Evolutionary conservation across 257 asterid genomes (phyloP).

Genomic region (Nicotiana otophora): DNA sequence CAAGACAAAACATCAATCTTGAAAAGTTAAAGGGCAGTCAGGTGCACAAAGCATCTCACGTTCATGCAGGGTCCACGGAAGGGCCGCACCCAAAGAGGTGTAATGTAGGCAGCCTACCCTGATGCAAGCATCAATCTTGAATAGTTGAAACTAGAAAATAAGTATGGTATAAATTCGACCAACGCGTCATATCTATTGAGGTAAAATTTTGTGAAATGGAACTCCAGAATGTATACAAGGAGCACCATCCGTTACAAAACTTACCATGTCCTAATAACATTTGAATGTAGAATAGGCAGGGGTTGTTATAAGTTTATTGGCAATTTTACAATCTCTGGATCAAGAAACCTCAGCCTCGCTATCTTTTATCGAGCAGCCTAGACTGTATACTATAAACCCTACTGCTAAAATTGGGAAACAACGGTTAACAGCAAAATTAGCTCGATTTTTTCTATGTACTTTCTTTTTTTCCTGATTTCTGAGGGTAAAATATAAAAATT

Average conservation of each 20-base stretch:
- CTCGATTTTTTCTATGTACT: slow-evolving; percentile 13
- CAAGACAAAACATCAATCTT: background rate
- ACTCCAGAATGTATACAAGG: slow-evolving; percentile 8
- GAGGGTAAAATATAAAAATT: background rate
- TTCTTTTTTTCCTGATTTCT: background rate
- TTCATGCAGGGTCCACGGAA: too few species aligned
- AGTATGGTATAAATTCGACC: background rate
- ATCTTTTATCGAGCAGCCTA: slow-evolving; percentile 18
- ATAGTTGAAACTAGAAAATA: background rate
- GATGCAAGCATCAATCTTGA: background rate
- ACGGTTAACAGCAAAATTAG: background rate
- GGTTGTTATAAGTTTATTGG: slow-evolving; percentile 8
- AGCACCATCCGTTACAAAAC: slow-evolving; percentile 3
- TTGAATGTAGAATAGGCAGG: background rate
- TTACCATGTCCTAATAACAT: background rate
- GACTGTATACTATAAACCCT: slow-evolving; percentile 27
- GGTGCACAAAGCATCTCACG: too few species aligned
- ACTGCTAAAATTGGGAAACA: slow-evolving; percentile 15
- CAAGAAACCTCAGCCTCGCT: slow-evolving; percentile 7
- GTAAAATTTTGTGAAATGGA: background rate
- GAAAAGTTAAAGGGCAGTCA: too few species aligned
- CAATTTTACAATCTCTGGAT: slow-evolving; percentile 24
- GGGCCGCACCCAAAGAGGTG: too few species aligned
- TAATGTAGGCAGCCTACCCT: too few species aligned
- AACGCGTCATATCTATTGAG: background rate